Base-by-base conservation (phyloP, 164 flowering plant genomes). In the Vitis cinerea region DNA sequence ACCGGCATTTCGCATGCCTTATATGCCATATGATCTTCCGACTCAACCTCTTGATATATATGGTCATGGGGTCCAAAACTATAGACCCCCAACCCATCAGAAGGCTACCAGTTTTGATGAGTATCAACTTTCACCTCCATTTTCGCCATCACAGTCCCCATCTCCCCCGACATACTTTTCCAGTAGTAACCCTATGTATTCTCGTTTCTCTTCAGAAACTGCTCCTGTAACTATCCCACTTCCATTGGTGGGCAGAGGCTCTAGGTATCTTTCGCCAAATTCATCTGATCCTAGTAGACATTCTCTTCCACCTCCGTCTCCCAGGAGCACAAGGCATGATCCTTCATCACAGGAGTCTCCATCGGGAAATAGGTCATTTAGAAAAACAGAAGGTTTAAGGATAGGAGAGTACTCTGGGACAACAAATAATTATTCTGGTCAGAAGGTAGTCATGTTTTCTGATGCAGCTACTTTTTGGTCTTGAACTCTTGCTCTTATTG, bases 201-300 rank as follows among this genome's bases (percentile, higher is more conserved):
- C 76, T 68, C 88, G 83, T 63, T 44, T 75, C 23, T 77, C 76
- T 52, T 70, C 89, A 68, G 94, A 83, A 70, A 88, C 91, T 74
- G 82, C 97, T 12, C 98, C 98, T 27, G 91, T 93, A 7, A 84
- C 88, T 69, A 93, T 93, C 60, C 98, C 97, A 7, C 75, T 78
- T 67, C 84, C 93, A 53, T 61, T 80, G 74, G 70, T 82, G 57
- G 77, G 80, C 37, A 83, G 82, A 77, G 83, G 70, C 69, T 67
- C 89, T 48, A 81, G 86, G 72, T 76, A 82, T 75, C 82, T 77
- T 64, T 84, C 90, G 71, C 91, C 90, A 50, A 83, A 79, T 74
- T 82, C 82, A 55, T 91, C 95, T 61, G 98, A 93, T 69, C 88
- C 95, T 66, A 85, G 74, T 77, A 87, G 86, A 67, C 82, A 83